These are phyloP conservation scores for Yarrowia sp. DNA, from an alignment of 805 yeast species.

Conservation along the genomic window DNA sequence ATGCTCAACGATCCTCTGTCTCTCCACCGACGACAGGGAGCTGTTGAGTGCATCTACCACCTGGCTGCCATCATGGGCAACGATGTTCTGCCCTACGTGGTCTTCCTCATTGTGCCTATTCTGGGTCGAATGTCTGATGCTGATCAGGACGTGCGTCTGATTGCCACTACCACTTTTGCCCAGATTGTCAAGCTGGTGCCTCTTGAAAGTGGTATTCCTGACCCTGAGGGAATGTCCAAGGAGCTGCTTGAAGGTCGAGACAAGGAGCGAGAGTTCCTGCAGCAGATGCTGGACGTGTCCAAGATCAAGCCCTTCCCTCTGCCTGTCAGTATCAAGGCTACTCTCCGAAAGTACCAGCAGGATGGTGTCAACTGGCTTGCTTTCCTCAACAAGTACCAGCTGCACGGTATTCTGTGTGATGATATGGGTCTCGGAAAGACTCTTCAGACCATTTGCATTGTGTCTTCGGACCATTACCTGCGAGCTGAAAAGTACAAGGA, in stretches of 20 bases:
- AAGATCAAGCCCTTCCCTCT: conserved; percentile 85
- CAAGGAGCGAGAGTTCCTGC: conserved; percentile 89
- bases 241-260: conserved; percentile 88
- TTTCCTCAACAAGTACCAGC: conserved; percentile 88
- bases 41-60: conserved; percentile 89
- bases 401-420: conserved; percentile 97
- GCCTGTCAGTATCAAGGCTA: conserved; percentile 92
- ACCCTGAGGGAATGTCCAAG: conserved; percentile 88
- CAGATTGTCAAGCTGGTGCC: conserved; percentile 95
- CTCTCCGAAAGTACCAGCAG: conserved; percentile 92
- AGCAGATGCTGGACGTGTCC: conserved; percentile 97
- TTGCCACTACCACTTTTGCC: conserved; percentile 97
- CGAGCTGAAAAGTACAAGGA: conserved; percentile 69
- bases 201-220: conserved; percentile 95
- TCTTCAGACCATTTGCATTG: conserved; percentile 93
- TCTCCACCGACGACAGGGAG: conserved; percentile 83
- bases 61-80: conserved; percentile 84
- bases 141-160: conserved; percentile 80
- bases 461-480: conserved; percentile 91
- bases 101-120: conserved; percentile 93
- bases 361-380: conserved; percentile 99
- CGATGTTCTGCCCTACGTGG: conserved; percentile 89
- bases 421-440: conserved; percentile 99
- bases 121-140: conserved; percentile 98
- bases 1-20: conserved; percentile 78